Base-by-base conservation (phyloP, 345 rosid species). In the Camelina laxa region DNA sequence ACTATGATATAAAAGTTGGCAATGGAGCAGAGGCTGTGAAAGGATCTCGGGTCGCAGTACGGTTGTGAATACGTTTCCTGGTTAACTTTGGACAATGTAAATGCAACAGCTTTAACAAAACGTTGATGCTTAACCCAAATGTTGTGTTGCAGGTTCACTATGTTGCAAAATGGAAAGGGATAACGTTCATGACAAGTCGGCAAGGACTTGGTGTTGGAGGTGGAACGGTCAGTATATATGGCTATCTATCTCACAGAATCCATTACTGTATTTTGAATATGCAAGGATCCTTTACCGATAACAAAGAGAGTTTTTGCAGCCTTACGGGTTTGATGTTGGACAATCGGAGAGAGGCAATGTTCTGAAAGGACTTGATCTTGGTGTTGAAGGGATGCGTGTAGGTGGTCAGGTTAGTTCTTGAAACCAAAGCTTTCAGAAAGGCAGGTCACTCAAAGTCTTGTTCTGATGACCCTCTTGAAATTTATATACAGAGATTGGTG, bases 11-110 rank as follows among this genome's bases (percentile, higher is more conserved):
- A 70, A 94, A 88, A 78, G 96, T 89, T 47, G 98, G 98, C 15
- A 73, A 79, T 69, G 97, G 97, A 80, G 47, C 79, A 30, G 79
- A 85, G 76, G 97, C 98, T 41, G 88, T 76, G 65, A 91, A 91
- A 75, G 98, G 97, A 81, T 94, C 97, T 65, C 83, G 96, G 86
- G 96, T 94, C 85, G 98, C 98, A 88, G 96, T 94, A 94, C 82
- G 93, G 91, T 90, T 86, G 92, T 88, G 85, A 79, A 74, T 76
- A 82, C 15, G 61, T 70, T 64, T 66, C 73, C 58, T 71, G 31
- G 8, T 68, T 68, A 13, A 38, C 13, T 39, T 69, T 58, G 6
- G 9, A 50, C 56, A 21, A 4, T 31, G 67, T 31, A 22, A 14
- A 49, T 15, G 39, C 61, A 8, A 49, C 14, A 21, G 27, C 20